Conservation (phyloP, 306 rosid genomes). For the Oemleria cerasiformis region DNA sequence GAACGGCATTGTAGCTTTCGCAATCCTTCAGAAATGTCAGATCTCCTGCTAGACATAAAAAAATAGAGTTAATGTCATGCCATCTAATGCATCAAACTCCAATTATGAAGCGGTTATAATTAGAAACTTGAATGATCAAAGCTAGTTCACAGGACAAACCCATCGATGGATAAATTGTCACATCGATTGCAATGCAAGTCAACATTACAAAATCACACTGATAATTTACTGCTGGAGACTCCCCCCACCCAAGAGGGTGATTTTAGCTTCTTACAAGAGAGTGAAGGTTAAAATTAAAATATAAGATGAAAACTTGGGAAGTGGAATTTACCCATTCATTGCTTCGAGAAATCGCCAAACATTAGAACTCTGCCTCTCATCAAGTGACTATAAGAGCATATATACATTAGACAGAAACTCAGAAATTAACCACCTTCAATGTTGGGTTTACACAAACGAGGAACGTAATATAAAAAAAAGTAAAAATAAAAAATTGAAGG, state of each 20-base stretch:
- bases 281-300: not conserved
- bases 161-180: not conserved
- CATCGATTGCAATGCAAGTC: not conserved
- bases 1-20: conserved; percentile 81
- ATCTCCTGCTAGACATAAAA: conserved; percentile 55
- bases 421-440: conserved; percentile 15
- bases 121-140: not conserved
- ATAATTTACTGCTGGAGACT: not conserved
- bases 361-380: conserved; percentile 76
- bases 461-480: not conserved
- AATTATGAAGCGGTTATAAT: conserved; percentile 2
- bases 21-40: conserved; percentile 69
- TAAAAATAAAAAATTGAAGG: not conserved
- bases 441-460: conserved; percentile 1
- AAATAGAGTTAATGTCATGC: conserved; percentile 9
- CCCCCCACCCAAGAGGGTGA: not conserved
- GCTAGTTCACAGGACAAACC: not conserved
- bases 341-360: conserved; percentile 96
- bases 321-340: conserved; percentile 59
- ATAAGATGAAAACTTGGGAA: conserved; percentile 7
- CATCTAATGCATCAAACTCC: conserved; percentile 5
- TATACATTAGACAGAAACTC: conserved; percentile 26
- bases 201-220: not conserved
- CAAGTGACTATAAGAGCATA: conserved; percentile 62
- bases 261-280: not conserved